Evolutionary conservation across 257 asterid genomes (phyloP), one percentile per base, ranked within the genome.

Genomic region (Primulina huaijiensis): DNA sequence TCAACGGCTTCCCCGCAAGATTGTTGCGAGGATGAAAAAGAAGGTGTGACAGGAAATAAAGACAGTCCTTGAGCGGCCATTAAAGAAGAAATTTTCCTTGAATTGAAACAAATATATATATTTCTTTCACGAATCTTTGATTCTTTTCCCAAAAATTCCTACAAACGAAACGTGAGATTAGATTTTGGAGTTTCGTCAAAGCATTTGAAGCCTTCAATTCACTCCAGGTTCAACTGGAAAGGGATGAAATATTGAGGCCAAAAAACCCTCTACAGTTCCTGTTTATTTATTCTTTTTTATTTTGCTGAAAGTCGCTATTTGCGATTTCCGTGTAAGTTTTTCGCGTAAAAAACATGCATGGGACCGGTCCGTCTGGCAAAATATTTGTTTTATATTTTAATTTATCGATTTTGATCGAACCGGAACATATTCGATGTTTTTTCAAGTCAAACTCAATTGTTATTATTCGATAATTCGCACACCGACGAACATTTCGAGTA

Each of bases 51-150:
- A 64, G 90, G 72, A 55, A 89, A 72, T 17, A 78, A 75, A 31
- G 95, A 86, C 56, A 90, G 76, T 77, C 90, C 76, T 77, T 84
- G 94, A 76, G 95, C 80, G 37, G 96, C 99, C 99, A 93, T 93
- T 73, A 43, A 74, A 59, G 71, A 50, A 38, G 21, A 64, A 60
- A 60, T 71, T 68, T 74, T 57, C 53, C 20, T 55, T 43, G 21
- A 64, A 55, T n/a, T 58, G n/a, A 63, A 52, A 10, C 33, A 23
- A n/a, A 27, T 27, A 8, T 12, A n/a, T 59, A 27, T 65, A 57
- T 0, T 62, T 29, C 30, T 55, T 63, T 79, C 59, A 56, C 10
- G 74, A 60, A 50, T 19, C 33, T 9, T 25, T 20, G n/a, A 20
- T 27, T 55, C n/a, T 23, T 53, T 31, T 55, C 62, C 3, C 25